Conservation (phyloP, 179 eudicot genomes). For the Silene noctiflora region DNA sequence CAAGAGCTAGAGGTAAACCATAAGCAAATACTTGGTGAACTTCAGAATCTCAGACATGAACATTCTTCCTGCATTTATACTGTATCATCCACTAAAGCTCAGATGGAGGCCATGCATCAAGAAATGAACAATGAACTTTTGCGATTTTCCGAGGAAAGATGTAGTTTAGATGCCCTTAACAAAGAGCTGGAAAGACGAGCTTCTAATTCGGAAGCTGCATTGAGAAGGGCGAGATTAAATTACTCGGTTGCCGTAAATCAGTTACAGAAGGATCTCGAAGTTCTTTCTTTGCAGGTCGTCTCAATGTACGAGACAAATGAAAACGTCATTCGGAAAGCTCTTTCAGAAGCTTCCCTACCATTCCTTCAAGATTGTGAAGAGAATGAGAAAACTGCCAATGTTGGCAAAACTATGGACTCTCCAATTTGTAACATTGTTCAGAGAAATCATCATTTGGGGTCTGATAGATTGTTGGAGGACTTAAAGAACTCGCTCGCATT, state of each 20-base stretch:
- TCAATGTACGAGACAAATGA: constrained; percentile 95
- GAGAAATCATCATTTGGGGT: constrained; percentile 41
- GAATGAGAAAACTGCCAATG: constrained; percentile 23
- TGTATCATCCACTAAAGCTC: constrained; percentile 57
- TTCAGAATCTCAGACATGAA: constrained; percentile 81
- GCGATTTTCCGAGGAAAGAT: constrained; percentile 58
- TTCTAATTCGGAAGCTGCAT: constrained; percentile 70
- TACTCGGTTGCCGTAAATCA: constrained; percentile 93
- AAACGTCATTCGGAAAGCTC: constrained; percentile 66
- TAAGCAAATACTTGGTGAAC: constrained; percentile 77
- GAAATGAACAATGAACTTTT: constrained; percentile 64
- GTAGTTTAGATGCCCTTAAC: constrained; percentile 53
- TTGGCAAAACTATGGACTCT: constrained; percentile 25
- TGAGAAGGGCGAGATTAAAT: constrained; percentile 84
- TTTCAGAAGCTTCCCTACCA: constrained; percentile 52
- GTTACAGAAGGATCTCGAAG: constrained; percentile 87
- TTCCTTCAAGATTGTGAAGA: constrained; percentile 33
- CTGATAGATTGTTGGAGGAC: constrained; percentile 60
- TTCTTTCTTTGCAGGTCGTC: constrained; percentile 80
- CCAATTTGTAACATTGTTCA: constrained; percentile 32
- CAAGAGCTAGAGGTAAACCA: constrained; percentile 97
- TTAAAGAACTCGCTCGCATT: constrained; percentile 52
- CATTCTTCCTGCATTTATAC: constrained; percentile 77
- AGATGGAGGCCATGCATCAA: constrained; percentile 73
- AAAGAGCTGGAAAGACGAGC: constrained; percentile 88